A percentile compares a stretch with the other conserved stretches of the same genome.
Evolutionary conservation across 2,329 filamentous ascomycete genomes (phyloP).

Genomic region (Fusarium domesticum): DNA sequence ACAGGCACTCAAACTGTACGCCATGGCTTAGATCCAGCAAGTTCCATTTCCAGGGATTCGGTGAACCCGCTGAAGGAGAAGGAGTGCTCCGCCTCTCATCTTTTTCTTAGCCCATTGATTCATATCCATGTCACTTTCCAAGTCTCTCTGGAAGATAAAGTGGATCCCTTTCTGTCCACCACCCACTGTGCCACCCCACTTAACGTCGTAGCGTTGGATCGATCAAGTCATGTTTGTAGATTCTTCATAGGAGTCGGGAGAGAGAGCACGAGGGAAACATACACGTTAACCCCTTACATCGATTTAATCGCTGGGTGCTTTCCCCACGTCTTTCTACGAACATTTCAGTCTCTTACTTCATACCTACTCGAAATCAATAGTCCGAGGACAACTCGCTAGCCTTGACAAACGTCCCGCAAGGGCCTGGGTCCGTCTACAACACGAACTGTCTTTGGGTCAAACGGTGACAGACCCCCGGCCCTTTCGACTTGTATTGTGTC

Average conservation of each 20-base stretch:
- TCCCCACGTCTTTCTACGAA: not conserved
- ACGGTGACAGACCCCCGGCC: constrained; percentile 24
- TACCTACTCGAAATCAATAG: not conserved
- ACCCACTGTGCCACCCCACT: not conserved
- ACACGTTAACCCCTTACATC: not conserved
- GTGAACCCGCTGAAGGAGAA: no score
- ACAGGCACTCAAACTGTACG: no score
- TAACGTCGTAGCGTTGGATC: not conserved
- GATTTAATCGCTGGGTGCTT: not conserved
- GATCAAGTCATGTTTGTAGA: not conserved
- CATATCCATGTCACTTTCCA: no score
- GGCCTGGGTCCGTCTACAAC: constrained; percentile 21
- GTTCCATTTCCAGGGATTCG: no score
- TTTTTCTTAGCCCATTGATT: no score
- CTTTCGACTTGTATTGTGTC: constrained; percentile 13
- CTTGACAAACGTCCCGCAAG: constrained; percentile 4
- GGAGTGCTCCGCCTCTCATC: no score
- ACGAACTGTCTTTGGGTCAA: constrained; percentile 12
- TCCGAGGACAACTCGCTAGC: not conserved
- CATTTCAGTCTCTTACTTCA: not conserved
- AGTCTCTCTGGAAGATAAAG: no score
- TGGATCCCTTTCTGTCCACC: not conserved
- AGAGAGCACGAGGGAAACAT: not conserved
- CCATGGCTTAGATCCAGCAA: no score
- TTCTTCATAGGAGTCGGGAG: not conserved